Percentiles rank a stretch among this genome's conserved stretches.
These are phyloP conservation scores for Pseudisothecium myosuroides DNA, from an alignment of 225 moss, liverwort and hornwort genomes.

Conservation along the genomic window DNA sequence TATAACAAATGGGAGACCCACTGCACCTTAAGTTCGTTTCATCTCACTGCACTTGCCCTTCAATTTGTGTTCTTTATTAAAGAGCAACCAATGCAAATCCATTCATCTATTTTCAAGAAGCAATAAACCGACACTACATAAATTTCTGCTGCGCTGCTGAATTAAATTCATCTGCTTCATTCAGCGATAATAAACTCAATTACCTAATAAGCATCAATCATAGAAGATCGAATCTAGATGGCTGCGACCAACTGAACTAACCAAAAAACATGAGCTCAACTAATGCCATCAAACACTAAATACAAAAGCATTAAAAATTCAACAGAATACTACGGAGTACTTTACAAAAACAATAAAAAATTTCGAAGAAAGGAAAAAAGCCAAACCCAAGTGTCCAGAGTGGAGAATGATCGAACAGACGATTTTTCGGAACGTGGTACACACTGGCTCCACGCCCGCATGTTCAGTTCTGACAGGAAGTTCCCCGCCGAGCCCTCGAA, in stretches of 20 bases:
- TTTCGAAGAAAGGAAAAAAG: too few species aligned
- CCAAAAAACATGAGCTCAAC: not conserved
- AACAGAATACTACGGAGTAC: too few species aligned
- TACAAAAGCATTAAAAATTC: not conserved
- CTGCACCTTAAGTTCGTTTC: not conserved
- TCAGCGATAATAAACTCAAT: not conserved
- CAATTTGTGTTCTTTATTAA: not conserved
- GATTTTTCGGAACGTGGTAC: not conserved
- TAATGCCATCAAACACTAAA: not conserved
- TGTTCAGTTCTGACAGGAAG: not conserved
- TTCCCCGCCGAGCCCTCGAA: not conserved
- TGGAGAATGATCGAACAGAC: not conserved
- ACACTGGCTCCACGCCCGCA: not conserved
- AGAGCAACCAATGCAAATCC: not conserved
- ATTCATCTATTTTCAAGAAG: not conserved
- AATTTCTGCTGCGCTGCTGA: not conserved
- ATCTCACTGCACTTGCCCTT: not conserved
- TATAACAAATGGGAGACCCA: too few species aligned
- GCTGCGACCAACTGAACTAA: not conserved
- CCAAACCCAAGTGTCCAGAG: not conserved
- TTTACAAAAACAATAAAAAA: too few species aligned
- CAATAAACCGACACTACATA: not conserved
- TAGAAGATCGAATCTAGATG: not conserved
- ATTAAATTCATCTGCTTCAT: not conserved
- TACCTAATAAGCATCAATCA: not conserved